Evolutionary conservation across 2,329 filamentous ascomycete genomes (phyloP).

Genomic region (Fusarium secorum): DNA sequence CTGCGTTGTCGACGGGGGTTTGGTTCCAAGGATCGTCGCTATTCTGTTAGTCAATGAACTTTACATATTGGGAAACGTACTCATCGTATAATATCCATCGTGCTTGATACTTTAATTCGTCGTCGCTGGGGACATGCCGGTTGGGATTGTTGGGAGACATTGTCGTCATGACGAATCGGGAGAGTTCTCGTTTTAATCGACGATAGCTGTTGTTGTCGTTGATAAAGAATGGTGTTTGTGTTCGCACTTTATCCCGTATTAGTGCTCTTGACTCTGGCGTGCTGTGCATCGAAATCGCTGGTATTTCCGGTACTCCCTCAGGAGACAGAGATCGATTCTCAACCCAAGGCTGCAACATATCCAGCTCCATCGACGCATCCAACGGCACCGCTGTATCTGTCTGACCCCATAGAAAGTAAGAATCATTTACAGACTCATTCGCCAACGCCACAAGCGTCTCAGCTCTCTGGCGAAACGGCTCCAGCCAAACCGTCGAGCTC

Average conservation of each 20-base stretch:
- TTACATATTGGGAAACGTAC: background rate
- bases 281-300: constrained; percentile 4
- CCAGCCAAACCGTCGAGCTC: constrained; percentile 26
- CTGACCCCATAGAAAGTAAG: constrained; percentile 11
- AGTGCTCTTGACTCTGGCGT: background rate
- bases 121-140: constrained; percentile 24
- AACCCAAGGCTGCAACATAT: constrained; percentile 19
- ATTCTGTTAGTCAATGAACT: background rate
- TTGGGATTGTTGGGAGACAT: constrained; percentile 34
- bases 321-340: constrained; percentile 22
- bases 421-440: constrained; percentile 1
- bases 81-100: constrained; percentile 33
- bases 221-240: constrained; percentile 28
- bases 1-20: constrained; percentile 33
- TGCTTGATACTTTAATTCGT: constrained; percentile 31
- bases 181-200: constrained; percentile 20
- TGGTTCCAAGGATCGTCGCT: constrained; percentile 38
- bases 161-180: constrained; percentile 29
- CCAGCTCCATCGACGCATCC: constrained; percentile 15
- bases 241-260: constrained; percentile 20
- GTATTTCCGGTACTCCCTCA: constrained; percentile 1
- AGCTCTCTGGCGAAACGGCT: constrained; percentile 13
- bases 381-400: background rate
- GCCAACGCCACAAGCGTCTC: background rate
- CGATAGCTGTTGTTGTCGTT: constrained; percentile 35